Base-by-base conservation (phyloP, 306 rosid genomes). In the Coriaria nepalensis region DNA sequence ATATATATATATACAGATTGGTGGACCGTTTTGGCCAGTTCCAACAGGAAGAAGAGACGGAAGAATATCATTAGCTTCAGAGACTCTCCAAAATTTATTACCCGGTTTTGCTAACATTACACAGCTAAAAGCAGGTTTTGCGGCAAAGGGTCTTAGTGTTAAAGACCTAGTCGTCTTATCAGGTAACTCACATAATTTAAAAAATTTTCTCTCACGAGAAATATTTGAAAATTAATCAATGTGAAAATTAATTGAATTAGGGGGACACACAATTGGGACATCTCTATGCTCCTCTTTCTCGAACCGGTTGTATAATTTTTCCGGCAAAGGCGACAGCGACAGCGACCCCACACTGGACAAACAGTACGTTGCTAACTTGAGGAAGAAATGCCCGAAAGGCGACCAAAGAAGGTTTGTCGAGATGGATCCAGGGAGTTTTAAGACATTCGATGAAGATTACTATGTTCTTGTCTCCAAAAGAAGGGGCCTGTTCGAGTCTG, bases 391-490 rank as follows among this genome's bases (percentile, higher is more conserved):
- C 46, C 57, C 50, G 55, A 73, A 62, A 0, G n/a, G 44, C 5
- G 73, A 66, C 45, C 13, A 15, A 9, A 40, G 10, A 5, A 57
- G 46, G 6, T 13, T 40, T 2, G 74, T 75, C 47, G 74, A 70
- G 62, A 70, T 75, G 81, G 77, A 75, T 37, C 77, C 77, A 3
- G 73, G 81, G 13, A 75, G 81, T 56, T 59, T 43, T 62, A 75
- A 62, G 62, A 1, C 62, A 4, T 75, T 70, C 45, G 77, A 62
- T 35, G 59, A 38, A 12, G 35, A 61, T 45, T 63, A 68, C 59
- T 73, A 40, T 65, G 55, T 40, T 34, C 39, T 62, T 9, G 73
- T 74, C 7, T 4, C 73, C 15, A 38, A 57, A 50, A 67, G 54
- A 60, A 68, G 74, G 60, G 78, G 78, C 1, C 52, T 73, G 6